Evolutionary conservation across 2,329 filamentous ascomycete species (phyloP).

Genomic region (Epichloe sibirici): DNA sequence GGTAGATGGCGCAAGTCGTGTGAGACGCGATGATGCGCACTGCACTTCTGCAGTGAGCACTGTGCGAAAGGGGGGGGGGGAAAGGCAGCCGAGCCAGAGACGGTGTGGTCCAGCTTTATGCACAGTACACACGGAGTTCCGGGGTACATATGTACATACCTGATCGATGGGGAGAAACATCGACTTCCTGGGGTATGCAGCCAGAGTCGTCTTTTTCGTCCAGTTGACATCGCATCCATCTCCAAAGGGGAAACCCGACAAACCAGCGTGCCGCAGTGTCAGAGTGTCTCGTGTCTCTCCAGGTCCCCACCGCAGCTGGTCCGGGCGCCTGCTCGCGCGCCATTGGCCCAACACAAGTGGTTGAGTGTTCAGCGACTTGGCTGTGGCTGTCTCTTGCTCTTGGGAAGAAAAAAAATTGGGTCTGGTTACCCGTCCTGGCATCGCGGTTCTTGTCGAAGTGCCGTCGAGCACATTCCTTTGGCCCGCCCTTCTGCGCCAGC

Average conservation of each 20-base stretch:
- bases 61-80: background rate
- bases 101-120: background rate
- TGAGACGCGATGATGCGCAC: background rate
- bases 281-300: background rate
- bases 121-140: background rate
- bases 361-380: no score
- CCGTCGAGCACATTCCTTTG: background rate
- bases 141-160: no score
- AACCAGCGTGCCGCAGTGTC: background rate
- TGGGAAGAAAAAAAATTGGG: background rate
- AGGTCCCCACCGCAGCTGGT: background rate
- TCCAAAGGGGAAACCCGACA: background rate
- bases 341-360: no score
- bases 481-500: background rate
- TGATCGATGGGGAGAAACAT: background rate
- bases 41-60: no score
- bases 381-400: no score
- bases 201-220: no score
- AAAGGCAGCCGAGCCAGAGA: background rate
- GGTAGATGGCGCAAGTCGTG: background rate
- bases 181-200: background rate
- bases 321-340: no score
- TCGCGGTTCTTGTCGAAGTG: background rate
- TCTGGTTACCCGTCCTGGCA: background rate
- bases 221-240: no score